Evolutionary conservation across 768 basidiomycete species (phyloP).

Genomic region (Dacryopinax primogenitus): DNA sequence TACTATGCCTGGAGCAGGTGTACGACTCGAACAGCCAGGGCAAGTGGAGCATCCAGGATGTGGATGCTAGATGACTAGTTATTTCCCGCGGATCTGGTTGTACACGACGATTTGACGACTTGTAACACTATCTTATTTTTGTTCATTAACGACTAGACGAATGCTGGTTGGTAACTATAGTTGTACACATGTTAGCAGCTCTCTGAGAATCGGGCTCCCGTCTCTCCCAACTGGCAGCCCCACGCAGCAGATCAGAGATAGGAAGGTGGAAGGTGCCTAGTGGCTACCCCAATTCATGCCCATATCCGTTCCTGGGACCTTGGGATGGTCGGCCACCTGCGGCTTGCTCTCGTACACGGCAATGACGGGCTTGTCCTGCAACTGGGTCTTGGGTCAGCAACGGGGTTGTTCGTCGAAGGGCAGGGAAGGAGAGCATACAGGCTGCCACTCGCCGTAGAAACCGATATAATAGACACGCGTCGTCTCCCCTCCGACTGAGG

Average conservation of each 20-base stretch:
- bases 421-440: conserved; percentile 35
- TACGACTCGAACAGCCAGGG: neutral
- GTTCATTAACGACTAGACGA: neutral
- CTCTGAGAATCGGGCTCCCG: too few species aligned
- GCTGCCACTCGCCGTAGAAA: conserved; percentile 67
- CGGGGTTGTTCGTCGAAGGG: neutral
- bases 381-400: conserved; percentile 31
- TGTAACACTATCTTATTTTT: neutral
- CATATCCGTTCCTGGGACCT: conserved; percentile 61
- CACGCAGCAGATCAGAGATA: neutral
- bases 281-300: conserved; percentile 6
- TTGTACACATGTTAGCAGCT: neutral
- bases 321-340: conserved; percentile 76
- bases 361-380: conserved; percentile 63
- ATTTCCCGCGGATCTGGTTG: too few species aligned
- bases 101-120: too few species aligned
- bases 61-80: too few species aligned
- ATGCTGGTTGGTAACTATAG: neutral
- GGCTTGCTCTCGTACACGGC: conserved; percentile 82
- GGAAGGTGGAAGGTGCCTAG: too few species aligned
- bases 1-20: conserved; percentile 2
- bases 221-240: neutral
- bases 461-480: conserved; percentile 73
- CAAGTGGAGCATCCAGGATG: neutral
- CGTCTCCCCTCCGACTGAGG: conserved; percentile 64